Evolutionary conservation across 202 grass and related monocot genomes (phyloP), one percentile per base, ranked within the genome.

Genomic region (Miscanthus sacchariflorus): DNA sequence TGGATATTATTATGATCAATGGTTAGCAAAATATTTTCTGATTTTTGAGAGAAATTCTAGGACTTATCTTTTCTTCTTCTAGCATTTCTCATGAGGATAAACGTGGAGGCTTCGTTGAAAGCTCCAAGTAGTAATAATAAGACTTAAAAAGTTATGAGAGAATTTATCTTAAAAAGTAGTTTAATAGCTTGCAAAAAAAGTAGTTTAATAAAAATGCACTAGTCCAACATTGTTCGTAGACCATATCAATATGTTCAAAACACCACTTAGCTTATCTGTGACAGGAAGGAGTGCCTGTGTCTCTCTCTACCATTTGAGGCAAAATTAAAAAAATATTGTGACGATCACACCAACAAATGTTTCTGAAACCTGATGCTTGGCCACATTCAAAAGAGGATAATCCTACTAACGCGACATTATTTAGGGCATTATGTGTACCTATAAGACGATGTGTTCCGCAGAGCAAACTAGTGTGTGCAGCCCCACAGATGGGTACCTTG

Each of bases 401-500:
- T 70, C 52, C 44, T 70, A 12, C 27, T 50, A 33, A 49, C 12
- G 64, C 68, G 79, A 50, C 17, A 28, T 69, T 50, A 46, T 49
- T 68, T 28, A 69, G 79, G 79, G 65, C 43, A 82, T 68, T 19
- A 33, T 25, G 2, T 12, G 24, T 27, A 39, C 38, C 45, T 48
- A 38, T 6, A 38, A 48, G 6, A 15, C 0, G 43, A 73, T 83
- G 33, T 73, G 81, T 73, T 61, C 42, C 12, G 69, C 69, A 13
- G 81, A 19, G 69, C 19, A 78, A 61, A 42, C 14, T 33, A 40
- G 6, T 50, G 27, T 44, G 36, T 13, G 9, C 71, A 74, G 15
- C 39, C 2, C 36, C 72, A 8, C 42, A 18, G 35, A 77, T 14
- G 14, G 70, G 19, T 87, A 44, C 89, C 52, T 88, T 88, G 90